A percentile compares a stretch with the other conserved stretches of the same genome.
phyloP scores from a whole-genome alignment of 352 stramenopile species.

The Peronospora belbahrii region DNA sequence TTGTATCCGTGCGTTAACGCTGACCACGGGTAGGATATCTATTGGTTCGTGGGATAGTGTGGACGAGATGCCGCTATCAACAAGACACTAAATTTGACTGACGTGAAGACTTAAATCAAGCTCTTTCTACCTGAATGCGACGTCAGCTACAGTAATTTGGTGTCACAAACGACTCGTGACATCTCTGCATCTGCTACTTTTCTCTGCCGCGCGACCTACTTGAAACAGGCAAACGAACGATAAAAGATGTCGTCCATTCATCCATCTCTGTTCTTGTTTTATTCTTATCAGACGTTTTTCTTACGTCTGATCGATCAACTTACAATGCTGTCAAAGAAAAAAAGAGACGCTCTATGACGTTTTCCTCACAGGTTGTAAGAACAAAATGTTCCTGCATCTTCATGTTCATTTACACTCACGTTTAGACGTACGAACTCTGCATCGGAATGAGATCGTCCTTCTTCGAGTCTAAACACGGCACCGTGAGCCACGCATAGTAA shows the following conservation, averaged over 20 bases:
- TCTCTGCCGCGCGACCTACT: slow-evolving; percentile 49
- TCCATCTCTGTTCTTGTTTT: too few species aligned
- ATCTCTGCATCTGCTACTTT: slow-evolving; percentile 40
- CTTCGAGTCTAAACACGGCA: slow-evolving; percentile 76
- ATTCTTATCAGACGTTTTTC: too few species aligned
- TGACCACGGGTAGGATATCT: not conserved
- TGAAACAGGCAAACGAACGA: slow-evolving; percentile 31
- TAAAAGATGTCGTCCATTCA: too few species aligned
- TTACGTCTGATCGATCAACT: too few species aligned
- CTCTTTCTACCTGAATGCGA: slow-evolving; percentile 4
- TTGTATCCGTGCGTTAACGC: slow-evolving; percentile 21
- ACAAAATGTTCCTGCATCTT: not conserved
- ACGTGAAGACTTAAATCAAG: not conserved
- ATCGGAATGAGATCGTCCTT: slow-evolving; percentile 73
- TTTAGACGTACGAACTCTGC: slow-evolving; percentile 52
- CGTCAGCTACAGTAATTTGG: slow-evolving; percentile 1
- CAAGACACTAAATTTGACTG: not conserved
- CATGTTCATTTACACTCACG: too few species aligned
- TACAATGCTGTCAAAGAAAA: slow-evolving; percentile 8
- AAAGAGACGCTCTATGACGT: slow-evolving; percentile 28
- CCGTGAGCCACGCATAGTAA: slow-evolving; percentile 71
- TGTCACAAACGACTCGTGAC: slow-evolving; percentile 14
- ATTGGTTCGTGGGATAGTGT: not conserved
- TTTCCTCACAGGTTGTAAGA: slow-evolving; percentile 14
- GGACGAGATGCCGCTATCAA: not conserved